These are phyloP conservation scores for Saccharomycopsis schoenii DNA, from an alignment of 805 yeast species.

Conservation along the genomic window DNA sequence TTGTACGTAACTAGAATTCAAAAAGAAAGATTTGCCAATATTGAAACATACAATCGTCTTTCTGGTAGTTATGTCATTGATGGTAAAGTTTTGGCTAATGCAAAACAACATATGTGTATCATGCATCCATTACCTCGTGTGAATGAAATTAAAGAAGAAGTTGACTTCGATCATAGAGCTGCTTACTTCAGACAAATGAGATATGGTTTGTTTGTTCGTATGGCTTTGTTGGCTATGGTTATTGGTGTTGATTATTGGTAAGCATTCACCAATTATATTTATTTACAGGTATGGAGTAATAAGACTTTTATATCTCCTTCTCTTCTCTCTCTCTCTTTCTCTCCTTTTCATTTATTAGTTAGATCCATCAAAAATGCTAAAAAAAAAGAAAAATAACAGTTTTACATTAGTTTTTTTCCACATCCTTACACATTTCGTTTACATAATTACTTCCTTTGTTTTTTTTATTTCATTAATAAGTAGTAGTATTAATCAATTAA, in stretches of 20 bases:
- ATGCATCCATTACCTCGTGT: conserved; percentile 99
- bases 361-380: neutral
- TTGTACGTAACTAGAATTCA: conserved; percentile 97
- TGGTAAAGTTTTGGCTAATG: conserved; percentile 80
- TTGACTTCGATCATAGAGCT: conserved; percentile 98
- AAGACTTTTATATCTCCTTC: no score
- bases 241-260: conserved; percentile 77
- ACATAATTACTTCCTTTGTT: neutral
- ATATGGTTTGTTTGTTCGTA: conserved; percentile 94
- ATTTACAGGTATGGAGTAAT: no score
- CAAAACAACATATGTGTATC: conserved; percentile 97
- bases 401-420: neutral
- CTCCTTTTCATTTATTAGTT: neutral
- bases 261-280: neutral
- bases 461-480: neutral
- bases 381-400: neutral
- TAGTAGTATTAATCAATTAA: neutral
- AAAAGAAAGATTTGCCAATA: conserved; percentile 83
- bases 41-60: conserved; percentile 71
- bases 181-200: conserved; percentile 99
- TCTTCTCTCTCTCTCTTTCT: neutral
- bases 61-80: conserved; percentile 90
- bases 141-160: conserved; percentile 93
- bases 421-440: neutral
- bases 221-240: conserved; percentile 98